Evolutionary conservation across 2,329 filamentous ascomycete genomes (phyloP), one percentile per base, ranked within the genome.

Genomic region (Alternaria longipes): DNA sequence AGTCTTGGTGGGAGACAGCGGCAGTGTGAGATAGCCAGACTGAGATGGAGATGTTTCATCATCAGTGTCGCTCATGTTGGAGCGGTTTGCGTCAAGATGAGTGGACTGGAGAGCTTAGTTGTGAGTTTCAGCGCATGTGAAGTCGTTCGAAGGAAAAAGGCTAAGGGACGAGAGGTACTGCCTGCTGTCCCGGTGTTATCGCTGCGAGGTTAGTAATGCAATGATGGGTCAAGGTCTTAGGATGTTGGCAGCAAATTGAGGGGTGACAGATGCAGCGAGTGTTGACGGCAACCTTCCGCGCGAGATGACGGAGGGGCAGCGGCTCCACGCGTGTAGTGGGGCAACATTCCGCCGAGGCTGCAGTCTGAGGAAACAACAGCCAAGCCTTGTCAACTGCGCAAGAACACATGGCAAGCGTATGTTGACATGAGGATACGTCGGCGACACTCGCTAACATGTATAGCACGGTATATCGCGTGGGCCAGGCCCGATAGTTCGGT

Each of bases 401-500:
- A n/a, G 32, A 56, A 55, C 34, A 42, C 42, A 81, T 81, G 79
- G 78, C 79, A 75, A 81, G 78, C 68, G 80, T 81, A 65, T 74
- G 79, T 78, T 34, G 28, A 50, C 11, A 6, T 24, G 5, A 20
- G 2, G 0, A 6, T 12, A n/a, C 7, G 20, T 54, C 32, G 4
- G n/a, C 51, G 36, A 8, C 18, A 36, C 55, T 44, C 11, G 46
- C 67, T 76, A 34, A 76, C n/a, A 12, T 20, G 18, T 45, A 9
- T 81, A 97, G 93, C 94, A 97, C 86, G 93, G 92, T 76, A 86
- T 96, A 78, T 87, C 91, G 73, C 91, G 93, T 74, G 73, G 76
- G 38, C 72, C 79, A 32, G 75, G 71, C 40, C 85, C 87, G 63
- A 84, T 85, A 56, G 80, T 82, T 63, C 83, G 85, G 72, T 91